Evolutionary conservation across 495 filamentous ascomycete genomes (phyloP).

Genomic region (Bombardia bombarda): DNA sequence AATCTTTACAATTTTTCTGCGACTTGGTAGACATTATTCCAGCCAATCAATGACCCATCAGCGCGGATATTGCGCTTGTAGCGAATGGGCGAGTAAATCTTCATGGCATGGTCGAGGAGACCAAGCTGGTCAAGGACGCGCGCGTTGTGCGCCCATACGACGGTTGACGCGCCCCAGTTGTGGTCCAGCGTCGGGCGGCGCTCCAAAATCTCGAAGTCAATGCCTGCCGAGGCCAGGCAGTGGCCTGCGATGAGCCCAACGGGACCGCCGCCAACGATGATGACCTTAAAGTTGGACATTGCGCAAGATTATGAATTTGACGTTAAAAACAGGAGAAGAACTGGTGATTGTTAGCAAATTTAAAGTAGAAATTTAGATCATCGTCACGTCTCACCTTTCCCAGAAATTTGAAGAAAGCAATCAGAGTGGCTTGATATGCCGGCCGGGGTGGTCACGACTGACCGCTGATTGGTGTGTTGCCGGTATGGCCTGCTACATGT

Average conservation of each 20-base stretch:
- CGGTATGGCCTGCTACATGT: too few relatives aligned
- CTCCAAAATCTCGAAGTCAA: constrained; percentile 44
- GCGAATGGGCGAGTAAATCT: not conserved
- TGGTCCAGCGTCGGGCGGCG: constrained; percentile 17
- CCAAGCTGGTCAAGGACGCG: constrained; percentile 42
- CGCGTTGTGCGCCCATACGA: constrained; percentile 21
- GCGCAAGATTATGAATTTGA: too few relatives aligned
- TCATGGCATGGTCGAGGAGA: constrained; percentile 2
- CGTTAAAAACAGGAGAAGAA: too few relatives aligned
- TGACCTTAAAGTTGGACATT: not conserved
- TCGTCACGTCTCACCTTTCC: too few relatives aligned
- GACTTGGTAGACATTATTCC: constrained; percentile 10
- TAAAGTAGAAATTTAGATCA: too few relatives aligned
- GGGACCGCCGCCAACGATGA: constrained; percentile 13
- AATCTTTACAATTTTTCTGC: constrained; percentile 23
- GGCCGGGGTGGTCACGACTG: too few relatives aligned
- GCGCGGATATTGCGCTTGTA: not conserved
- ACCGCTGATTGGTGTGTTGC: too few relatives aligned
- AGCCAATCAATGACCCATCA: not conserved
- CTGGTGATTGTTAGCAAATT: too few relatives aligned
- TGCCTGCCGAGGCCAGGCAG: constrained; percentile 26
- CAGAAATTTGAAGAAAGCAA: too few relatives aligned
- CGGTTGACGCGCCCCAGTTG: constrained; percentile 28
- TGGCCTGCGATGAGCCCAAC: constrained; percentile 39
- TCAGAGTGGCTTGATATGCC: too few relatives aligned